Evolutionary conservation across 2,329 filamentous ascomycete genomes (phyloP).

Genomic region (Pseudopithomyces maydicus): DNA sequence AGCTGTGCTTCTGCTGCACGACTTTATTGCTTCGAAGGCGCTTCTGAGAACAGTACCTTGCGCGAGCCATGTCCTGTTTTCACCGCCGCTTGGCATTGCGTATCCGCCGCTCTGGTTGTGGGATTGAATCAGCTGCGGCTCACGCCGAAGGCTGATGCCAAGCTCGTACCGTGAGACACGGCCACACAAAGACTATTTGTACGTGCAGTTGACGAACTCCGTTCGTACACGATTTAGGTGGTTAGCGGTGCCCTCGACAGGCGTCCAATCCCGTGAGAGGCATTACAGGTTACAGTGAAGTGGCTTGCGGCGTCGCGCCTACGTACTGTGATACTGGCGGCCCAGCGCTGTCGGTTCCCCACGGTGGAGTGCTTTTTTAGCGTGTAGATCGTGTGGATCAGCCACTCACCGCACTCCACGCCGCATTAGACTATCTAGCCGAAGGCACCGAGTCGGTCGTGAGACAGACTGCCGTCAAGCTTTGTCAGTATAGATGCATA

Average conservation of each 20-base stretch:
- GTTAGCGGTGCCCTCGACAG: too few relatives aligned
- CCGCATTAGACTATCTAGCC: not conserved
- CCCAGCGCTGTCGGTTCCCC: slow-evolving; percentile 2
- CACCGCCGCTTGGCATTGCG: not conserved
- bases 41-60: not conserved
- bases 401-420: slow-evolving; percentile 4
- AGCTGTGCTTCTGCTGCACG: not conserved
- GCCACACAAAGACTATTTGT: not conserved
- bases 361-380: not conserved
- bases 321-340: not conserved
- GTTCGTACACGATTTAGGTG: too few relatives aligned
- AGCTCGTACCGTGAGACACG: not conserved
- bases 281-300: not conserved
- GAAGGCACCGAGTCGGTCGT: not conserved
- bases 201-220: not conserved
- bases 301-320: not conserved
- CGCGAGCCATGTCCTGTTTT: not conserved
- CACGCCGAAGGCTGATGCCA: slow-evolving; percentile 3
- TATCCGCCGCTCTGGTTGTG: not conserved
- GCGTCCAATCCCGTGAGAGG: not conserved
- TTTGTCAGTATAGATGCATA: not conserved
- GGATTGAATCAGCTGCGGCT: slow-evolving; percentile 4
- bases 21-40: not conserved
- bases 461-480: not conserved
- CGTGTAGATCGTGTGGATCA: not conserved